Percentiles rank a stretch among this genome's conserved stretches.
These are phyloP conservation scores for Helicostylum pulchrum DNA, from an alignment of 192 early-diverging fungal species.

Conservation along the genomic window DNA sequence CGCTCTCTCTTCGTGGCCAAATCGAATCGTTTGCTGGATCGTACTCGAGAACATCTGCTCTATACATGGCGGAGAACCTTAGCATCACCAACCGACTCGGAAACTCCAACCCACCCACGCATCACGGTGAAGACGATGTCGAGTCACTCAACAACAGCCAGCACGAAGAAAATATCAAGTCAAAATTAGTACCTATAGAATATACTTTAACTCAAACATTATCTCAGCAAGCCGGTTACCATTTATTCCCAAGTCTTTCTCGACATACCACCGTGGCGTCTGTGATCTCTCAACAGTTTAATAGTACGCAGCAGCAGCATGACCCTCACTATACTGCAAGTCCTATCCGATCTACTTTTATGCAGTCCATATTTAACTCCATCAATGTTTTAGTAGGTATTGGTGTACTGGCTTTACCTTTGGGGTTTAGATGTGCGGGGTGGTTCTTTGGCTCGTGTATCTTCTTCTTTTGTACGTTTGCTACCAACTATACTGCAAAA, in stretches of 20 bases:
- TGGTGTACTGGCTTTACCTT: slow-evolving; percentile 59
- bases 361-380: slow-evolving; percentile 50
- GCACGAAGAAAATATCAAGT: not conserved
- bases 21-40: slow-evolving; percentile 27
- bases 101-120: slow-evolving; percentile 1
- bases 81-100: not conserved
- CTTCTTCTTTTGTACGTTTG: slow-evolving; percentile 36
- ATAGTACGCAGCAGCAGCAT: not conserved
- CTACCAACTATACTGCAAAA: slow-evolving; percentile 56
- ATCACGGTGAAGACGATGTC: slow-evolving; percentile 12
- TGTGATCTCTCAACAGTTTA: slow-evolving; percentile 19
- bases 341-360: slow-evolving; percentile 32
- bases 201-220: slow-evolving; percentile 8
- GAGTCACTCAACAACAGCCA: not conserved
- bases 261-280: slow-evolving; percentile 25
- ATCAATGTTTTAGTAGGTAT: slow-evolving; percentile 65
- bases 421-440: slow-evolving; percentile 51
- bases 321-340: not conserved
- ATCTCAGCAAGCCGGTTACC: slow-evolving; percentile 7
- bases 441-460: slow-evolving; percentile 55
- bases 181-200: slow-evolving; percentile 13
- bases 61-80: slow-evolving; percentile 32
- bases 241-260: slow-evolving; percentile 24
- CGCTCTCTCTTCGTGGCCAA: slow-evolving; percentile 2
- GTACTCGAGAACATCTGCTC: slow-evolving; percentile 29